Conservation (phyloP, 768 basidiomycete species). For the Pisolithus orientalis region DNA sequence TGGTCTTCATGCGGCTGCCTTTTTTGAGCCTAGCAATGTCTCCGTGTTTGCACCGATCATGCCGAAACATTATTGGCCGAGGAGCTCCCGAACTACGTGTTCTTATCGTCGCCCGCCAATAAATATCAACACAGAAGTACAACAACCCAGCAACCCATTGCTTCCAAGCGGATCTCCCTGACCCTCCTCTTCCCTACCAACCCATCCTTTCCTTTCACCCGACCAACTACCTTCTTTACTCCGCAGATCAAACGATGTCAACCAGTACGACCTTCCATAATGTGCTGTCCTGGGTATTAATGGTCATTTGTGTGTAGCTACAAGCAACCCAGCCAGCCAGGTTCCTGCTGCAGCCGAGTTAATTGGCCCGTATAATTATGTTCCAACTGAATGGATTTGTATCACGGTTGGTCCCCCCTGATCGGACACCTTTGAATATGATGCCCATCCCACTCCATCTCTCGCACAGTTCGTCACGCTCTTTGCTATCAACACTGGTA, state of each 20-base stretch:
- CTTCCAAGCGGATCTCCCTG: not conserved
- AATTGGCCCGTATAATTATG: not conserved
- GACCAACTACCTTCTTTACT: too few relatives aligned
- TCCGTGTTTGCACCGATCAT: too few relatives aligned
- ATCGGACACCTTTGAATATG: not conserved
- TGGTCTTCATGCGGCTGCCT: too few relatives aligned
- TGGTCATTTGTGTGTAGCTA: too few relatives aligned
- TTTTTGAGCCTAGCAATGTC: too few relatives aligned
- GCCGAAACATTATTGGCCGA: too few relatives aligned
- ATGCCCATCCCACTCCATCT: not conserved
- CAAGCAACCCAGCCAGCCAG: not conserved
- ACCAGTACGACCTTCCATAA: too few relatives aligned
- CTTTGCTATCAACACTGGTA: not conserved
- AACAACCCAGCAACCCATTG: not conserved
- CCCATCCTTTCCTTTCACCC: too few relatives aligned
- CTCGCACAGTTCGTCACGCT: not conserved
- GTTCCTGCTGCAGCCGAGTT: not conserved
- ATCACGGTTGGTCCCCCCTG: not conserved
- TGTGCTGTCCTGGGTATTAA: not conserved
- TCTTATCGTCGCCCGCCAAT: too few relatives aligned
- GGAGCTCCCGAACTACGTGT: too few relatives aligned
- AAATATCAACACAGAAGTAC: not conserved
- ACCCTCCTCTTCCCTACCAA: not conserved
- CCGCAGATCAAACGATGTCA: too few relatives aligned
- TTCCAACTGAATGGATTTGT: not conserved